Base-by-base conservation (phyloP, 108 stramenopile genomes). In the Pseudonitzschia multiseries region DNA sequence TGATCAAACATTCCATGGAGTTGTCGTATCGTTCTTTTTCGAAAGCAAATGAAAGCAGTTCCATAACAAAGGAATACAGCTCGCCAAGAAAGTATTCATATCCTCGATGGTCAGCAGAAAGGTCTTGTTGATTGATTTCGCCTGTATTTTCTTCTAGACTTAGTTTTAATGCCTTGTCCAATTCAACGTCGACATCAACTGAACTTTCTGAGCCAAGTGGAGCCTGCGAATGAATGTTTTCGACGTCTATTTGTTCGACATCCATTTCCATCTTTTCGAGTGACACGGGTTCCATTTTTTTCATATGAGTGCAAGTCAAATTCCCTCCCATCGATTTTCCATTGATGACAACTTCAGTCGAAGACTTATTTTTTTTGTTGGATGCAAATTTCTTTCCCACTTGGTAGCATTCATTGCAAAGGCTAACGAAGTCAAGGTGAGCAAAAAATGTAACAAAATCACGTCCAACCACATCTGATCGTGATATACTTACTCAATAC, bases 401-500 rank as follows among this genome's bases (percentile, higher is more conserved):
- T 10, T 68, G 70, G 42, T 83, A 90, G 69, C 93, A 90, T 28
- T 81, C 48, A 43, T 84, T 81, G 57, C 90, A 91, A 0, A 91
- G 74, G 64, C 77, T 75, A n/a, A 57, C 43, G 61, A 44, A 60
- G 18, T n/a, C 57, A 62, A 72, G 27, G 65, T 48, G 9, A 46
- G 57, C 32, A 48, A 61, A 18, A 61, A 18, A n/a, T n/a, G 4
- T 14, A 48, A 2, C 1, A 48, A 14, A 31, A 68, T 9, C 9
- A 18, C 43, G 8, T 32, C 53, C n/a, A 70, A 31, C 53, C 9
- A 36, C 20, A 32, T 1, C 27, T 17, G 8, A 70, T 6, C 6
- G 8, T 28, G 18, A 10, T 21, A 8, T 43, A 78, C 77, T 67
- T 62, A 78, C 77, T 86, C 81, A 27, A 87, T 83, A 65, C 88